These are phyloP conservation scores for Cicer yamashitae DNA, from an alignment of 306 rosid species.

Conservation along the genomic window DNA sequence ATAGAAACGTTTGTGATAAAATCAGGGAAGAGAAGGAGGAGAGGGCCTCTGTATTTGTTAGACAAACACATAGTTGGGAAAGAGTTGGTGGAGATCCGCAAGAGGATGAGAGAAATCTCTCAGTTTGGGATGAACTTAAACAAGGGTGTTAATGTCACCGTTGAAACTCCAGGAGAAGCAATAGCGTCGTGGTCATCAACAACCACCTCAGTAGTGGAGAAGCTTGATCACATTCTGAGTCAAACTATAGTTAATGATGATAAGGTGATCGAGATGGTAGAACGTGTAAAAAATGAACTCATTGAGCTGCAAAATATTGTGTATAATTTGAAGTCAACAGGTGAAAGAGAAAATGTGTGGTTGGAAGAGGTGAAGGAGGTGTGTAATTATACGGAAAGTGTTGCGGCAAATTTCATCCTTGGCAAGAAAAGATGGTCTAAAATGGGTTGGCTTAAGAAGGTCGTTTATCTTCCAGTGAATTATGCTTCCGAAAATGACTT, in stretches of 20 bases:
- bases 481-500: neutral
- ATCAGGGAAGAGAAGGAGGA: slow-evolving; percentile 23
- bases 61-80: neutral
- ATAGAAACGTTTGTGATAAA: slow-evolving; percentile 1
- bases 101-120: neutral
- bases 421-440: neutral
- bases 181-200: neutral
- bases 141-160: neutral
- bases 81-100: neutral
- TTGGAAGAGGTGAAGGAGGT: slow-evolving; percentile 19
- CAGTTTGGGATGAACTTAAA: neutral
- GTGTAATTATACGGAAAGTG: neutral
- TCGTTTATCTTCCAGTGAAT: neutral
- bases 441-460: neutral
- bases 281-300: neutral
- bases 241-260: neutral
- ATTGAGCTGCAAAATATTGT: neutral
- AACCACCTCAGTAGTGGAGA: neutral
- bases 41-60: neutral
- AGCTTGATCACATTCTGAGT: slow-evolving; percentile 13
- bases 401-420: neutral
- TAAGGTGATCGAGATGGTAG: neutral
- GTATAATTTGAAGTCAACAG: neutral
- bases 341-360: slow-evolving; percentile 31
- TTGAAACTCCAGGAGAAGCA: slow-evolving; percentile 11